Base-by-base conservation (phyloP, 768 basidiomycete genomes). In the Mycena pura region DNA sequence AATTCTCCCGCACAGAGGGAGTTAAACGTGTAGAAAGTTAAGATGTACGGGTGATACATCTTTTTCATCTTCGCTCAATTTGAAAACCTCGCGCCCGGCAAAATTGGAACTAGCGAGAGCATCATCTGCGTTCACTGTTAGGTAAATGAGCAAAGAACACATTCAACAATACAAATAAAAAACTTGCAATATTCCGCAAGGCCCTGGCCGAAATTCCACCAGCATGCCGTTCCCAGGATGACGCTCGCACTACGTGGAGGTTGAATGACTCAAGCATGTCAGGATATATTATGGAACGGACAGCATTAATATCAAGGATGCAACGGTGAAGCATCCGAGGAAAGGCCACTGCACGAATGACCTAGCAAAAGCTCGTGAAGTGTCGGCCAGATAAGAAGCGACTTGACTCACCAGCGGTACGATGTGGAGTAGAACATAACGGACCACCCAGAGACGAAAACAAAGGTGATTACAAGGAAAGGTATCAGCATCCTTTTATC, bases 101-200 rank as follows among this genome's bases (percentile, higher is more conserved):
- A 80, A 82, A 63, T 78, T 72, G 32, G 72, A 70, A 5, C 74
- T 69, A 6, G 76, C 73, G n/a, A 82, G 72, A 2, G 73, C 70
- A 17, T 69, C 74, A 62, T 80, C 79, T 15, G 77, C 79, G 24
- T 74, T 70, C 10, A 80, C 80, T 81, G 57, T 13, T 45, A 29
- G 56, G 45, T 15, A 45, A 46, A 43, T 73, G 50, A 62, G n/a
- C n/a, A 36, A 69, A 46, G 56, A 68, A 46, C 15, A 29, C 24
- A 6, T 24, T 49, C 19, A 47, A 32, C 9, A 45, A 6, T 19
- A 14, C 5, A n/a, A 19, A 24, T n/a, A n/a, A 54, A 44, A 41
- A 4, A 76, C 85, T 60, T 65, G 87, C 86, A 70, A 65, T 86
- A 88, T 54, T 87, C 75, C 1, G 78, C 77, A 13, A 87, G 76